Base-by-base conservation (phyloP, 805 yeast genomes). In the Barnettozyma californica region DNA sequence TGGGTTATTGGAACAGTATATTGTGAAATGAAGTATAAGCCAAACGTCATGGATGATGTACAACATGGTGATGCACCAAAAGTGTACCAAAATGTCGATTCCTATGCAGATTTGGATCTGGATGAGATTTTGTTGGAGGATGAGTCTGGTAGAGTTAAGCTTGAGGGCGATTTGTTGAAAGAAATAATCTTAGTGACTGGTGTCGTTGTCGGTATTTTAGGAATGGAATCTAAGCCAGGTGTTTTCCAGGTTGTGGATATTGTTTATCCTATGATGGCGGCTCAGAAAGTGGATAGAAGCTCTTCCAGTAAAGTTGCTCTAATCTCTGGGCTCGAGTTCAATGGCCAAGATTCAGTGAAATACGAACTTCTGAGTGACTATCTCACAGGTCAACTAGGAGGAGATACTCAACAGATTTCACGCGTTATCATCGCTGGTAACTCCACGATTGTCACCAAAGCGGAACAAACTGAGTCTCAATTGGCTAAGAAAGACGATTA, bases 1-100 rank as follows among this genome's bases (percentile, higher is more conserved):
- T 94, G 92, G 92, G 81, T 89, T 11, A 74, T 84, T 23, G 99
- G 99, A 2, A 88, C 97, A 0, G 74, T 91, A 0, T 89, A 84
- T 59, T 77, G 87, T 58, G 96, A 91, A 52, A 76, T 88, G 83
- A 81, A 81, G 59, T 80, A 80, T 60, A 94, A 94, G 61, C 90
- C 96, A 5, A 85, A 91, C 63, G 83, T 94, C 45, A 67, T 94
- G 48, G 78, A 80, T 39, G 98, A 94, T 53, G 90, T 92, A 9
- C 80, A 85, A 29, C 76, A 75, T 45, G 76, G 71, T 42, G 47
- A 42, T 5, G 44, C 43, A n/a, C 50, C 50, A 20, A 43, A 47
- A 13, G 36, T 37, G 18, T 14, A n/a, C 26, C 25, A 20, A 10
- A 62, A 67, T 11, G 69, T 65, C 50, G 72, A 76, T 54, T 69